These are phyloP conservation scores for Halophytophthora polymorphica DNA, from an alignment of 352 stramenopile species.

Conservation along the genomic window DNA sequence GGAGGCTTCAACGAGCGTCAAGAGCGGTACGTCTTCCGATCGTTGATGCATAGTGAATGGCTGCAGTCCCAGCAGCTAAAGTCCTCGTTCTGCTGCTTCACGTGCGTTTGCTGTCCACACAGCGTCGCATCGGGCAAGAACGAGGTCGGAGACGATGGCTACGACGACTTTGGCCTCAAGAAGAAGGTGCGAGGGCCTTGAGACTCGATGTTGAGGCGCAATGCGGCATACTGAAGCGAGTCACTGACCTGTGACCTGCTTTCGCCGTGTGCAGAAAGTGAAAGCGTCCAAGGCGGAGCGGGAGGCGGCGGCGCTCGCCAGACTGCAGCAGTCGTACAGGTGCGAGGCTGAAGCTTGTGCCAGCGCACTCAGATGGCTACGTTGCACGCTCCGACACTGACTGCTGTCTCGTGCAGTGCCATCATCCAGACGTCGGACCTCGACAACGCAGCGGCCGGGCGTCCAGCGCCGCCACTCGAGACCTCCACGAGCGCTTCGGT, in stretches of 20 bases:
- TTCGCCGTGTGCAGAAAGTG: conserved; percentile 34
- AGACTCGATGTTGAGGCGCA: background rate
- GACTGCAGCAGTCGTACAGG: conserved; percentile 81
- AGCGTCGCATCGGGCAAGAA: conserved; percentile 69
- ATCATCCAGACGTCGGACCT: conserved; percentile 42
- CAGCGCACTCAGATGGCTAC: background rate
- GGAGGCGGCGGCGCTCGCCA: conserved; percentile 75
- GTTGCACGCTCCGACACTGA: conserved; percentile 1
- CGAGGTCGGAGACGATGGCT: conserved; percentile 82
- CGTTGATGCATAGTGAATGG: background rate
- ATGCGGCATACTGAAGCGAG: background rate
- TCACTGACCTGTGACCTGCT: background rate
- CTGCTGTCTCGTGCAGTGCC: conserved; percentile 23
- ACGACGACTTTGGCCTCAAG: conserved; percentile 85
- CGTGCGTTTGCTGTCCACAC: conserved; percentile 4
- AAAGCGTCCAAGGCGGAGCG: conserved; percentile 74
- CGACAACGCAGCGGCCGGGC: conserved; percentile 5
- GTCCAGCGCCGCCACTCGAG: conserved; percentile 3
- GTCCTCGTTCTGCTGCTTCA: conserved; percentile 3
- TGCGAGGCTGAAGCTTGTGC: conserved; percentile 9
- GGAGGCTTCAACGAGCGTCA: conserved; percentile 86
- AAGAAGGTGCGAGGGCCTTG: conserved; percentile 51
- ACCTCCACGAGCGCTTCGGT: conserved; percentile 3
- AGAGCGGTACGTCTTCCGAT: conserved; percentile 45
- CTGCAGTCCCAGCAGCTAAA: background rate